Conservation (phyloP, 78 protist genomes). For the Polysphondylium violaceum region DNA sequence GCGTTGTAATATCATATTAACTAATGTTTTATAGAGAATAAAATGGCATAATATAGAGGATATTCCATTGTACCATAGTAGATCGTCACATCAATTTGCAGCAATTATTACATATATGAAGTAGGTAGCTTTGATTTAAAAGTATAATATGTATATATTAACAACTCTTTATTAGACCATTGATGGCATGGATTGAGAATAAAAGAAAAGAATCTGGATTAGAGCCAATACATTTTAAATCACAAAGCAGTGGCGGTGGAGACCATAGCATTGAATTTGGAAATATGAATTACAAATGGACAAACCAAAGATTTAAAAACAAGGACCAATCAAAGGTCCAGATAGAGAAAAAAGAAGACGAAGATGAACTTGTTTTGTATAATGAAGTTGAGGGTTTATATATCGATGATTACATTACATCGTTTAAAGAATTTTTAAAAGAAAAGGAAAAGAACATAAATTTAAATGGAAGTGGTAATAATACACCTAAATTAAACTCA, state of each 20-base stretch:
- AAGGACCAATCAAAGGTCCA: background rate
- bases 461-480: background rate
- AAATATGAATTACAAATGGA: conserved; percentile 2
- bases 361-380: conserved; percentile 1
- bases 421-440: conserved; percentile 13
- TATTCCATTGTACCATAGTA: conserved; percentile 61
- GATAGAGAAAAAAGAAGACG: background rate
- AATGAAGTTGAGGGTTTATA: conserved; percentile 21
- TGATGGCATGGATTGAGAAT: conserved; percentile 20
- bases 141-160: too few species aligned
- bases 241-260: background rate
- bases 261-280: background rate
- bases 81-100: conserved; percentile 77
- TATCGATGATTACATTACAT: background rate
- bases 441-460: background rate
- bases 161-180: background rate
- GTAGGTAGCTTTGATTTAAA: background rate
- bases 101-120: conserved; percentile 72
- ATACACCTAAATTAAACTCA: conserved; percentile 9
- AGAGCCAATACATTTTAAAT: conserved; percentile 17
- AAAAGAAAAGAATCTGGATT: conserved; percentile 34
- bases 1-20: background rate
- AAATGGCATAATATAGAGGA: conserved; percentile 74
- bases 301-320: background rate
- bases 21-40: conserved; percentile 29